A percentile compares a stretch with the other conserved stretches of the same genome.
These are phyloP conservation scores for Fraxinus pennsylvanica DNA, from an alignment of 257 asterid species.

Conservation along the genomic window DNA sequence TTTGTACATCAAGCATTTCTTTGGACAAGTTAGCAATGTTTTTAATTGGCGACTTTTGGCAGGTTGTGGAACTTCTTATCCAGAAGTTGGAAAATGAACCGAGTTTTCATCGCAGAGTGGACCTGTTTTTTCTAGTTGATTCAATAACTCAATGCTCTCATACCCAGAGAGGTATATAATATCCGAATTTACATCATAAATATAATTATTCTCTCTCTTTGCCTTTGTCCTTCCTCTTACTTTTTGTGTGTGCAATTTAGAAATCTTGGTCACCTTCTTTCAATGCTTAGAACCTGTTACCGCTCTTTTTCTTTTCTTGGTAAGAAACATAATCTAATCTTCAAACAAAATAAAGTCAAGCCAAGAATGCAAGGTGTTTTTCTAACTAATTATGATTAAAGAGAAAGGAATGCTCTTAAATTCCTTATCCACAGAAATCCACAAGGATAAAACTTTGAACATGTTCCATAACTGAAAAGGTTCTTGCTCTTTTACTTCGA, in stretches of 20 bases:
- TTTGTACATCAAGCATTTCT: background rate
- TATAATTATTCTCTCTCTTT: background rate
- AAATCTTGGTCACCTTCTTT: background rate
- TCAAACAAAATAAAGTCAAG: background rate
- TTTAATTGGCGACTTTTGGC: constrained; percentile 17
- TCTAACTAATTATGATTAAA: background rate
- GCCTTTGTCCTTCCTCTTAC: background rate
- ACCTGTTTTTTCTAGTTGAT: constrained; percentile 87
- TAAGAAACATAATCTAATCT: background rate
- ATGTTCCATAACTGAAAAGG: background rate
- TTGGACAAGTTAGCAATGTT: background rate
- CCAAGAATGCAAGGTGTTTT: background rate
- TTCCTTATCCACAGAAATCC: background rate
- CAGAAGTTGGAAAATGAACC: constrained; percentile 76
- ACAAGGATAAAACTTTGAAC: background rate
- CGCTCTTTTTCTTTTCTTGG: background rate
- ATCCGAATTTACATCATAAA: background rate
- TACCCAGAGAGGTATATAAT: constrained; percentile 72
- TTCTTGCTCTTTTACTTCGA: background rate
- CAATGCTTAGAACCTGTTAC: background rate
- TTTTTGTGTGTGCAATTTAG: constrained; percentile 5
- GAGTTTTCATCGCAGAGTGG: constrained; percentile 79
- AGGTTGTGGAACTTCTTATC: constrained; percentile 95
- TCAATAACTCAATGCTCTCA: constrained; percentile 97
- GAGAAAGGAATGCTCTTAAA: background rate